Percentiles rank a stretch among this genome's conserved stretches.
Conservation (phyloP, 2,329 filamentous ascomycete genomes). For the Stenocarpella maydis region DNA sequence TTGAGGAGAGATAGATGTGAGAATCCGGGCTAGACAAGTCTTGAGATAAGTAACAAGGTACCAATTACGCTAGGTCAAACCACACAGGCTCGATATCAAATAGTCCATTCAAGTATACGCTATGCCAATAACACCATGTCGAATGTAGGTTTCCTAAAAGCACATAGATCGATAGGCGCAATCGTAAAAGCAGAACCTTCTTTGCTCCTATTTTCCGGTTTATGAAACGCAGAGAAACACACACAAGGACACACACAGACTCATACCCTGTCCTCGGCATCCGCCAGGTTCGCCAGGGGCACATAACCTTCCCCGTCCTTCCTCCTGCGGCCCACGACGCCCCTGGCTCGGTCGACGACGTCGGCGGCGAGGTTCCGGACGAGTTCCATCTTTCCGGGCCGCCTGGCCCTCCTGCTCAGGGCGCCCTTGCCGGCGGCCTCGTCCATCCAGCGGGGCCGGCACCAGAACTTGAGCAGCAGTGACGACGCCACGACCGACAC, state of each 20-base stretch:
- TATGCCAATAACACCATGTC: constrained; percentile 15
- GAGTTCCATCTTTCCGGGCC: constrained; percentile 50
- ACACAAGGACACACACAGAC: background rate
- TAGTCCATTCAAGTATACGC: constrained; percentile 23
- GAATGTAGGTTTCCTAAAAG: background rate
- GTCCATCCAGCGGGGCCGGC: constrained; percentile 85
- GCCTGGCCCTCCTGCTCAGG: constrained; percentile 51
- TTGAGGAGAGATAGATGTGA: too few relatives aligned
- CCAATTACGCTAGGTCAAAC: background rate
- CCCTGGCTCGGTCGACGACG: constrained; percentile 47
- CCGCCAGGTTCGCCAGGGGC: constrained; percentile 60
- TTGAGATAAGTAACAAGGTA: background rate
- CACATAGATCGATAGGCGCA: background rate
- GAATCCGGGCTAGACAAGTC: background rate
- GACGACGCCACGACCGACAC: constrained; percentile 89
- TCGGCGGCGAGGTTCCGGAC: constrained; percentile 54
- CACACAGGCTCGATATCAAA: background rate
- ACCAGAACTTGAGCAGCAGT: constrained; percentile 87
- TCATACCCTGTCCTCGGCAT: constrained; percentile 42
- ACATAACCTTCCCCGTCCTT: constrained; percentile 66
- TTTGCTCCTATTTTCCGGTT: background rate
- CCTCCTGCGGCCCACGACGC: constrained; percentile 43
- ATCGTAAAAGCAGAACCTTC: background rate
- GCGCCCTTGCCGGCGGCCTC: constrained; percentile 68
- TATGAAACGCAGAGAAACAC: background rate